Evolutionary conservation across 805 yeast genomes (phyloP).

Genomic region (Komagataella mondaviorum): DNA sequence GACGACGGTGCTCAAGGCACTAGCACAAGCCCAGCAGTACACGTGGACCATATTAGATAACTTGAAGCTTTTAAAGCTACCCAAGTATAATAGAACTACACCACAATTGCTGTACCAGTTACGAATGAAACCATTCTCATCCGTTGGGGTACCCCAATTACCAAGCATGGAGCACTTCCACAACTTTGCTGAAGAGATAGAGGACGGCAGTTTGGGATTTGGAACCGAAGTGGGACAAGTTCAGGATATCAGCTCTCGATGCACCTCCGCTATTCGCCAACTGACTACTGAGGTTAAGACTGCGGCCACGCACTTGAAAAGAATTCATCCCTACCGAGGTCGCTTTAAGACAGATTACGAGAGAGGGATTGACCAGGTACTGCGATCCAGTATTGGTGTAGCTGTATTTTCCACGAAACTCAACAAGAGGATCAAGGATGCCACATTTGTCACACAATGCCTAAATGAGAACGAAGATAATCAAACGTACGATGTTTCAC

Average conservation of each 20-base stretch:
- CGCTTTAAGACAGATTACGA: not conserved
- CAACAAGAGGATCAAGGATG: conserved; percentile 6
- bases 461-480: conserved; percentile 1
- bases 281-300: not conserved
- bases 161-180: conserved; percentile 27
- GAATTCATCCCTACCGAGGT: not conserved
- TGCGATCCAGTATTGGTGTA: conserved; percentile 18
- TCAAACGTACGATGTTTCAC: conserved; percentile 8
- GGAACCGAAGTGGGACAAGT: not conserved
- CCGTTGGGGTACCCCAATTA: conserved; percentile 64
- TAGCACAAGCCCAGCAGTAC: conserved; percentile 7
- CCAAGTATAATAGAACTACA: conserved; percentile 14
- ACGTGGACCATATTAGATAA: conserved; percentile 3
- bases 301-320: not conserved
- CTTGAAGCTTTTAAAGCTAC: conserved; percentile 11
- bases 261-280: not conserved
- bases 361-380: conserved; percentile 8
- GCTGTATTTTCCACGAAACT: conserved; percentile 8
- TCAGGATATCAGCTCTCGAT: not conserved
- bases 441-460: conserved; percentile 5
- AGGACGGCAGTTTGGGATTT: not conserved
- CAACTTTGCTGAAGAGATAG: conserved; percentile 17
- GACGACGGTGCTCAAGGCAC: conserved; percentile 11
- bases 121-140: conserved; percentile 67
- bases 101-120: conserved; percentile 31